A percentile compares a stretch with the other conserved stretches of the same genome.
Evolutionary conservation across 192 early-diverging fungal genomes (phyloP).

Genomic region (Spinellus fusiger): DNA sequence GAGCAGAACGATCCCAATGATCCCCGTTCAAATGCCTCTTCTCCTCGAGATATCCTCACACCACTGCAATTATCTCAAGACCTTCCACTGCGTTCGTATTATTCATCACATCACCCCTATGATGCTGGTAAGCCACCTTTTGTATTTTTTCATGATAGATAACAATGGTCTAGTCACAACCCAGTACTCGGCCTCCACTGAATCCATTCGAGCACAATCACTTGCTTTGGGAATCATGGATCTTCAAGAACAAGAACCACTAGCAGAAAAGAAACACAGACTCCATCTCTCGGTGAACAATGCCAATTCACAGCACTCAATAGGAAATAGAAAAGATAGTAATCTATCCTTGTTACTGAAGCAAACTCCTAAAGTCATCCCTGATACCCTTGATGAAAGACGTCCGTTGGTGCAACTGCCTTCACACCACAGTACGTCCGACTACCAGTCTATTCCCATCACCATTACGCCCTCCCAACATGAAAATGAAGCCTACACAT

Average conservation of each 20-base stretch:
- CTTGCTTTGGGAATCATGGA: constrained; percentile 28
- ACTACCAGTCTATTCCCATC: not conserved
- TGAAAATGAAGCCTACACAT: not conserved
- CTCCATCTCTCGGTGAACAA: no score
- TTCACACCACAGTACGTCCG: not conserved
- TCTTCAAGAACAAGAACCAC: constrained; percentile 12
- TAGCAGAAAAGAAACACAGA: no score
- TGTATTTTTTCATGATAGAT: not conserved
- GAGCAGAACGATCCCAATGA: not conserved
- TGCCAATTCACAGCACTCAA: not conserved
- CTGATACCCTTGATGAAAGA: not conserved
- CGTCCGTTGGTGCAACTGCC: constrained; percentile 1
- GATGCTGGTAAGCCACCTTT: constrained; percentile 17
- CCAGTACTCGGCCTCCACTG: constrained; percentile 35
- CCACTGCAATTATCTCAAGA: constrained; percentile 13
- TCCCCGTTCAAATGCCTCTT: not conserved
- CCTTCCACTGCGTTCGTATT: constrained; percentile 32
- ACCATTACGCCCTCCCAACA: not conserved
- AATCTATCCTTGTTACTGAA: constrained; percentile 23
- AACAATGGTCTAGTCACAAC: not conserved
- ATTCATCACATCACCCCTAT: constrained; percentile 23
- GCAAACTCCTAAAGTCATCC: not conserved
- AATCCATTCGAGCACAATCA: constrained; percentile 34
- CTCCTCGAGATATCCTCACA: constrained; percentile 10
- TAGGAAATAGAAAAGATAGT: not conserved